A percentile compares a stretch with the other conserved stretches of the same genome.
phyloP scores from a whole-genome alignment of 352 stramenopile species.

The Phytophthora gonapodyides region DNA sequence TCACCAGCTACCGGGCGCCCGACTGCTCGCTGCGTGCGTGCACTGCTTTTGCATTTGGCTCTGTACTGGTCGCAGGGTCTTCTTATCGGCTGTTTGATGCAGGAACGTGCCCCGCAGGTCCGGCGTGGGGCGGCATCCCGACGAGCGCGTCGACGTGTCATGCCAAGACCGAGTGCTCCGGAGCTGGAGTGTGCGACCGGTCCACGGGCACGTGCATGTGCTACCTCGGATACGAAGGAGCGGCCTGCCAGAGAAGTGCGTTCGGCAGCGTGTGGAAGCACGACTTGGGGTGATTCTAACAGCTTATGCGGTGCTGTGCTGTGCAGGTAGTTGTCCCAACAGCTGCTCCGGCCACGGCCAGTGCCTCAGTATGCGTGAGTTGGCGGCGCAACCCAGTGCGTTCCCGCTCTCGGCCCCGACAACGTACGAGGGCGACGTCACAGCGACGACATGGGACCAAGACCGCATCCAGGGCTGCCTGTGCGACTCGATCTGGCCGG shows the following conservation, averaged over 20 bases:
- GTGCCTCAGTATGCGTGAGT: conserved; percentile 69
- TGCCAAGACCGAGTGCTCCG: conserved; percentile 59
- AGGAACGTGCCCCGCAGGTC: conserved; percentile 71
- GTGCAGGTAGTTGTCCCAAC: conserved; percentile 49
- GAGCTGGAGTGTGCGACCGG: conserved; percentile 65
- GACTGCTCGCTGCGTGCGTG: conserved; percentile 81
- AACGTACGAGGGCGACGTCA: conserved; percentile 60
- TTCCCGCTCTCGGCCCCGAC: conserved; percentile 62
- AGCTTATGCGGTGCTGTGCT: background rate
- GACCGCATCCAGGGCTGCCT: conserved; percentile 76
- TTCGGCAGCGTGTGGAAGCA: background rate
- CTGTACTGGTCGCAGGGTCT: background rate
- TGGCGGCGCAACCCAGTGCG: conserved; percentile 49
- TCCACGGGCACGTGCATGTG: conserved; percentile 64
- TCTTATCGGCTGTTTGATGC: background rate
- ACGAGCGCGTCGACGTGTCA: conserved; percentile 48
- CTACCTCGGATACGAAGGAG: conserved; percentile 68
- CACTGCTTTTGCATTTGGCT: background rate
- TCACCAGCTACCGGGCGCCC: conserved; percentile 73
- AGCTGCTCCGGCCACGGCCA: conserved; percentile 74
- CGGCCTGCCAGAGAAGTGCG: conserved; percentile 71
- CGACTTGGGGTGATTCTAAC: background rate
- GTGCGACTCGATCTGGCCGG: conserved; percentile 78
- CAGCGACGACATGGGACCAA: conserved; percentile 76
- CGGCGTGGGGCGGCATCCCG: conserved; percentile 66